Conservation (phyloP, 75 land plant genomes). For the Sequoiadendron giganteum region DNA sequence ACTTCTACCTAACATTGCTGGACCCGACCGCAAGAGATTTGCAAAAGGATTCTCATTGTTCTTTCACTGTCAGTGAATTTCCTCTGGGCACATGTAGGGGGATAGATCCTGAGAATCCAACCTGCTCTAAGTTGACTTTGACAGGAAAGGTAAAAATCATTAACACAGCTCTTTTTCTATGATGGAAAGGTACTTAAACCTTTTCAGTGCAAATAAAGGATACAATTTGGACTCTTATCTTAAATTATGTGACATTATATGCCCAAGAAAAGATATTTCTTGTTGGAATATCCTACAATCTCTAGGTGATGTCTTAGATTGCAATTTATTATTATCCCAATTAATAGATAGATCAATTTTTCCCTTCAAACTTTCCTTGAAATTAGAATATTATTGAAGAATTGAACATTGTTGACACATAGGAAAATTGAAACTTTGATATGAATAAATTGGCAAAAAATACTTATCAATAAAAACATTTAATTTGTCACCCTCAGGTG, state of each 20-base stretch:
- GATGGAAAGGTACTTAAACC: neutral
- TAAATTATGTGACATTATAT: neutral
- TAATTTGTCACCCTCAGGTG: no score
- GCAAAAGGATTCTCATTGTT: conserved; percentile 59
- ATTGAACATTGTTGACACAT: no score
- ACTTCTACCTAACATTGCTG: conserved; percentile 81
- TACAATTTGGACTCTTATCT: neutral
- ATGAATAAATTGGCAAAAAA: no score
- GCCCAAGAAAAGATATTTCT: neutral
- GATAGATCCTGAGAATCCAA: conserved; percentile 80
- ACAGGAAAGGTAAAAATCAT: conserved; percentile 72
- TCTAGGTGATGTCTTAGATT: neutral
- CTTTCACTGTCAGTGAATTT: conserved; percentile 77
- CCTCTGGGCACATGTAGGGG: conserved; percentile 84
- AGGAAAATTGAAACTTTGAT: no score
- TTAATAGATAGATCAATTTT: neutral
- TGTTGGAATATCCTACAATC: neutral
- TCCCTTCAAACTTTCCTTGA: neutral
- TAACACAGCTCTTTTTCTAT: neutral
- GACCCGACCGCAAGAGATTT: conserved; percentile 89
- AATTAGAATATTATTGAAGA: neutral
- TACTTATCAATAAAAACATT: no score
- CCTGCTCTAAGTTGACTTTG: conserved; percentile 88
- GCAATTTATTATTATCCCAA: neutral
- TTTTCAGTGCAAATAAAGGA: neutral